Base-by-base conservation (phyloP, 2,329 filamentous ascomycete species). In the Pseudopithomyces maydicus region DNA sequence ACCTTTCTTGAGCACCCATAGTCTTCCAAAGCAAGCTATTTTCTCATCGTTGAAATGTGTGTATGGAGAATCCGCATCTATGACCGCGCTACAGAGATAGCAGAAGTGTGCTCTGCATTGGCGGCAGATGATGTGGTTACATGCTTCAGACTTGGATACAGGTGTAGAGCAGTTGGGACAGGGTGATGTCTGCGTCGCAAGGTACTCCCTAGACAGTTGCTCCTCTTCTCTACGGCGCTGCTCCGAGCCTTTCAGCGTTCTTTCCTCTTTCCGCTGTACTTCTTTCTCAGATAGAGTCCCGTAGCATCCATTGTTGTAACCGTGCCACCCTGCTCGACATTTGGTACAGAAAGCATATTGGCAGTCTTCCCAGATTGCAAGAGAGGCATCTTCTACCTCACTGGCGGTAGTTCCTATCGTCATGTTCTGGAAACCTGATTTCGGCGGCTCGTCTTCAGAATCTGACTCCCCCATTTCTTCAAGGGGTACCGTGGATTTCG, bases 281-380 rank as follows among this genome's bases (percentile, higher is more conserved):
- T 41, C 38, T 19, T 19, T 17, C n/a, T 41, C n/a, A 15, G n/a
- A 17, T 2, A 17, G 32, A 12, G 29, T 15, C 8, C n/a, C 33
- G 26, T 48, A 41, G n/a, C 38, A 41, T 36, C 2, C 15, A 11
- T 36, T 48, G 23, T 36, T 6, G 45, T 6, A 22, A 38, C 93
- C 93, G 72, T 97, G 93, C 93, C 93, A 97, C 23, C 90, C 88
- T 72, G 89, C 81, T 54, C 80, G 81, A 66, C 85, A 88, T 14
- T 85, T 79, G 39, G 79, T 81, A 78, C 93, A 97, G 74, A 97
- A 97, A n/a, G 93, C 93, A 67, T 92, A 91, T 8, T 82, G 80
- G 77, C 93, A 97, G 71, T 94, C 90, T 69, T 92, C 90, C 74
- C 93, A 97, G 47, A 97, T 87, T 29, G 87, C 83, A 1, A 97